phyloP scores from a whole-genome alignment of 345 rosid genomes.

The Carallia brachiata region DNA sequence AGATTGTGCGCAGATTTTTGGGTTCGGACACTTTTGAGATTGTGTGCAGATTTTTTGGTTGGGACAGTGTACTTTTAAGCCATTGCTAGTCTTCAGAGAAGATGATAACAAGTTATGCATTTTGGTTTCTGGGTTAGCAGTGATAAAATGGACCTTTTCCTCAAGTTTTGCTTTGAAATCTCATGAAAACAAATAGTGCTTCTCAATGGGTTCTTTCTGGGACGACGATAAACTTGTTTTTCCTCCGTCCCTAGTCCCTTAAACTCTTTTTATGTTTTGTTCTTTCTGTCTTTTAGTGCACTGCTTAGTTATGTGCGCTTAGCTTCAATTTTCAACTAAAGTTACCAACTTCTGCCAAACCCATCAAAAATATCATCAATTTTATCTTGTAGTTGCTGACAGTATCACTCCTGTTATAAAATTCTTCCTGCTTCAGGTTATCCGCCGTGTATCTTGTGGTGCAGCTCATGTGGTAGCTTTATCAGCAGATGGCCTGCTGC shows the following conservation, averaged over 20 bases:
- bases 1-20: background rate
- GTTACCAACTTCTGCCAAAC: no score
- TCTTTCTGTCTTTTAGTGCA: no score
- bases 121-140: no score
- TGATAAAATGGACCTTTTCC: no score
- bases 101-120: no score
- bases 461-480: conserved; percentile 91
- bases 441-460: conserved; percentile 86
- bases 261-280: background rate
- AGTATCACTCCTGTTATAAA: background rate
- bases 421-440: conserved; percentile 38
- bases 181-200: background rate
- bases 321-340: no score
- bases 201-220: background rate
- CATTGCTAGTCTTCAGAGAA: no score
- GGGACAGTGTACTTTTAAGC: background rate
- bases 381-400: background rate
- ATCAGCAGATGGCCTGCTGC: conserved; percentile 79
- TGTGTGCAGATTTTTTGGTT: background rate
- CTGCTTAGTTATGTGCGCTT: no score
- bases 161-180: background rate
- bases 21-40: background rate
- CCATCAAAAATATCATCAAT: no score
- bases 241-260: background rate
- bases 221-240: background rate